Base-by-base conservation (phyloP, 257 asterid genomes). In the Fraxinus excelsior region DNA sequence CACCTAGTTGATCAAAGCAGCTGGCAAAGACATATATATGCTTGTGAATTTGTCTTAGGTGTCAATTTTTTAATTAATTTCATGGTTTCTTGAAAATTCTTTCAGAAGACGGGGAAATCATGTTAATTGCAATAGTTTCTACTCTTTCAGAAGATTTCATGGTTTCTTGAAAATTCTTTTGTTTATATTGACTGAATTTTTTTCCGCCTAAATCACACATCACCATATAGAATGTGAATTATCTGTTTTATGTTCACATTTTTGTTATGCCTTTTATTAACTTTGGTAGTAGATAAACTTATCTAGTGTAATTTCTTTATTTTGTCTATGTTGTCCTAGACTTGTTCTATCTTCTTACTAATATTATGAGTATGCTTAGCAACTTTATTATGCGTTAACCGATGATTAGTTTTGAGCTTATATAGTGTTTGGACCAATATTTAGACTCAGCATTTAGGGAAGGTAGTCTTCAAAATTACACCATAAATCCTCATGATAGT, bases 201-300 rank as follows among this genome's bases (percentile, higher is more conserved):
- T 13, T 49, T 16, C 2, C 7, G 1, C 11, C 13, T 40, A 40
- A 40, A 49, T 16, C 60, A 18, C 6, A 49, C 16, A 16, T 49
- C 60, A 3, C 60, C 65, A n/a, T 56, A 14, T n/a, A 56, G 28
- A 56, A 56, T 19, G 25, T n/a, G 28, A 56, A n/a, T 56, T 56
- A 8, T n/a, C 28, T 56, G 67, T 23, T 80, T 77, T 71, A 31
- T 69, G 0, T 60, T 72, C 25, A 25, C 25, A 46, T 46, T 49
- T 11, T 11, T 7, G 28, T 29, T 71, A 64, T 32, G 32, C 73
- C 73, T 72, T 56, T 31, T 31, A 77, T 79, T 53, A 71, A 28
- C 67, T 42, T 81, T 21, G 34, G 78, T 74, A 35, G 69, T 79
- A 18, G 26, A 67, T 87, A 75, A 82, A 32, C 83, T 51, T 72